Conservation (phyloP, 345 rosid species). For the Hibiscus tridactylites region DNA sequence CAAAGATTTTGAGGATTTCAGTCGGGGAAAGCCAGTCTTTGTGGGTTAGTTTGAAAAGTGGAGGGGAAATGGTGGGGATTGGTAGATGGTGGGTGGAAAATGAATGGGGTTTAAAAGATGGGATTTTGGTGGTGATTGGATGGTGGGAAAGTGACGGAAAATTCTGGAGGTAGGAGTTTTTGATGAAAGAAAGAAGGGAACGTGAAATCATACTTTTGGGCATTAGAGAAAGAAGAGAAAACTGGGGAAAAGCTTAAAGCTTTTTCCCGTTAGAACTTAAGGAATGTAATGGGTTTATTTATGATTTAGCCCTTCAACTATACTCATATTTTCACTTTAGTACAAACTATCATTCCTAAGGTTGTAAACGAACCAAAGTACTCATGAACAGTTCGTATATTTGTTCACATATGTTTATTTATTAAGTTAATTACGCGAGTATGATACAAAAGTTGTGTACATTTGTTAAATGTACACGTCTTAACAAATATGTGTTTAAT, state of each 20-base stretch:
- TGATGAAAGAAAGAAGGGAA: not conserved
- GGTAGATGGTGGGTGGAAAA: slow-evolving; percentile 2
- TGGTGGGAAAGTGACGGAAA: not conserved
- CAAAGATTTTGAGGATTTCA: slow-evolving; percentile 55
- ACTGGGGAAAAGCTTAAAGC: not conserved
- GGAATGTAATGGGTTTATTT: too few relatives aligned
- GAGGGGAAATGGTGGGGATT: not conserved
- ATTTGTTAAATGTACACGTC: too few relatives aligned
- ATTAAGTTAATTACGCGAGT: too few relatives aligned
- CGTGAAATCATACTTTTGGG: not conserved
- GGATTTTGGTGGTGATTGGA: not conserved
- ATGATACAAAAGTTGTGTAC: too few relatives aligned
- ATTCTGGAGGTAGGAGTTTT: not conserved
- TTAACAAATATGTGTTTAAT: too few relatives aligned
- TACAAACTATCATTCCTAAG: too few relatives aligned
- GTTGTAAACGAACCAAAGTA: too few relatives aligned
- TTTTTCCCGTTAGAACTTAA: too few relatives aligned
- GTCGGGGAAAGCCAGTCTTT: slow-evolving; percentile 81
- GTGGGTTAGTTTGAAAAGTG: slow-evolving; percentile 41
- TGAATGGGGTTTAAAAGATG: not conserved
- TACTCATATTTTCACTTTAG: too few relatives aligned
- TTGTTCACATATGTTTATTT: too few relatives aligned
- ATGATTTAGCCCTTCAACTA: too few relatives aligned
- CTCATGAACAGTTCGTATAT: too few relatives aligned
- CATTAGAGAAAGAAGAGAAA: not conserved